A percentile compares a stretch with the other conserved stretches of the same genome.
These are phyloP conservation scores for Fusarium sp. DNA, from an alignment of 2,329 filamentous ascomycete genomes.

Conservation along the genomic window DNA sequence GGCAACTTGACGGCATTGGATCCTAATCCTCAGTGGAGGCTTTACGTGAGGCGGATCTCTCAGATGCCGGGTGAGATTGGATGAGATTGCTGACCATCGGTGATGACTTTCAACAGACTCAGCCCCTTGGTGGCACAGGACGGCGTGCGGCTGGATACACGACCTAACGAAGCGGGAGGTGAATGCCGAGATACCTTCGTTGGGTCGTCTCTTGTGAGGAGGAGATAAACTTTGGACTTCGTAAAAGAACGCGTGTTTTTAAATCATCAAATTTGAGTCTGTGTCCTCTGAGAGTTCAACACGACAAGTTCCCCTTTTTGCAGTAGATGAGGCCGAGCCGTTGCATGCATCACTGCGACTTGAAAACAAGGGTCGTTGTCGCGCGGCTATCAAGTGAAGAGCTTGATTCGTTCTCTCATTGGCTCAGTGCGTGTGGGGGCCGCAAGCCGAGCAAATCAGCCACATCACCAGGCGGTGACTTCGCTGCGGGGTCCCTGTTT, in stretches of 20 bases:
- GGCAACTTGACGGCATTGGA: not conserved
- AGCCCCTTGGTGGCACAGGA: conserved; percentile 27
- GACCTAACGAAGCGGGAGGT: not conserved
- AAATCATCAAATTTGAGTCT: conserved; percentile 18
- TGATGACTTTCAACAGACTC: conserved; percentile 11
- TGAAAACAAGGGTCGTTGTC: conserved; percentile 36
- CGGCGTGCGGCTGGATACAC: conserved; percentile 14
- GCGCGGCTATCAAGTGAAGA: conserved; percentile 39
- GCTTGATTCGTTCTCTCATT: conserved; percentile 23
- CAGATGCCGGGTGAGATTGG: conserved; percentile 27
- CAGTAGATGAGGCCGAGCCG: conserved; percentile 18
- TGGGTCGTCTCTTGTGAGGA: not conserved
- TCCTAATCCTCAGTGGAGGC: conserved; percentile 2
- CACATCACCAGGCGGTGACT: conserved; percentile 37
- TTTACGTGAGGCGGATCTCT: conserved; percentile 23
- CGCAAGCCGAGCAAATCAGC: conserved; percentile 41
- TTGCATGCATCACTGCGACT: conserved; percentile 17
- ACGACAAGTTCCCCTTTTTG: conserved; percentile 30
- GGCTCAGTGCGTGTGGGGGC: conserved; percentile 30
- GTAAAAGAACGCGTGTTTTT: conserved; percentile 1
- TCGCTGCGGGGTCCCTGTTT: conserved; percentile 36
- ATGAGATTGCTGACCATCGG: conserved; percentile 34
- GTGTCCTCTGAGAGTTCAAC: conserved; percentile 21
- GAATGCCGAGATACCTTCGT: not conserved
- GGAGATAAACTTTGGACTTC: conserved; percentile 3